Conservation (phyloP, 2,329 filamentous ascomycete species). For the Hypomyces perniciosus region DNA sequence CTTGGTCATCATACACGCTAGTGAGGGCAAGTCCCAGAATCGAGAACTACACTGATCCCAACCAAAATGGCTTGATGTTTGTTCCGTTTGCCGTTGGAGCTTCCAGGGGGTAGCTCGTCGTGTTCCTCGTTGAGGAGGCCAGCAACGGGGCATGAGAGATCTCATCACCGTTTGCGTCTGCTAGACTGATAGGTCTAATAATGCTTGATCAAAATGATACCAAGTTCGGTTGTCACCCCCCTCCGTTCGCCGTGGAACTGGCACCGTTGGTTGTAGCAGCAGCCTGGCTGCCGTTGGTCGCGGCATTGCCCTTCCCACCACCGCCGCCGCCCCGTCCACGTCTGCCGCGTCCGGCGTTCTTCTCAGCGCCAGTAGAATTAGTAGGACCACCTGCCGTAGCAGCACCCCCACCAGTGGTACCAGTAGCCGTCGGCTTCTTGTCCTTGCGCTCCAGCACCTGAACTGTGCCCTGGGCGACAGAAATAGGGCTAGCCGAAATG, state of each 20-base stretch:
- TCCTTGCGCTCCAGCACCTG: slow-evolving; percentile 81
- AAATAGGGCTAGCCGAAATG: slow-evolving; percentile 71
- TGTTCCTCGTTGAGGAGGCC: too few relatives aligned
- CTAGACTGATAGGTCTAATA: too few relatives aligned
- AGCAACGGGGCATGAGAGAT: too few relatives aligned
- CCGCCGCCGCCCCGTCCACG: slow-evolving; percentile 28
- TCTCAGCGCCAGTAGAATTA: slow-evolving; percentile 20
- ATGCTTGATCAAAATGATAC: too few relatives aligned
- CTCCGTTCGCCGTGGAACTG: slow-evolving; percentile 7
- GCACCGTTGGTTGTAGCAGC: slow-evolving; percentile 4
- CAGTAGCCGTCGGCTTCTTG: slow-evolving; percentile 32
- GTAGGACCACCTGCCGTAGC: slow-evolving; percentile 14
- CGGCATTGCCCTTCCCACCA: slow-evolving; percentile 14
- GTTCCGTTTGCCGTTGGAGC: too few relatives aligned
- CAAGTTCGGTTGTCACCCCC: slow-evolving; percentile 9
- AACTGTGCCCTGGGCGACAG: slow-evolving; percentile 78
- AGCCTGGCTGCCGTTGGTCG: slow-evolving; percentile 7
- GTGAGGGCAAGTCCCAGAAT: too few relatives aligned
- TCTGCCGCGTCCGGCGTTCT: slow-evolving; percentile 26
- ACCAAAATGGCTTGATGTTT: too few relatives aligned
- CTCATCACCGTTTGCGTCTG: too few relatives aligned
- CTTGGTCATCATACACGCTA: too few relatives aligned
- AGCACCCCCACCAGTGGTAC: slow-evolving; percentile 13
- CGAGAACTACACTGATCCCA: too few relatives aligned
- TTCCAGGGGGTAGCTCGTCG: too few relatives aligned